Percentiles rank a stretch among this genome's conserved stretches.
phyloP scores from a whole-genome alignment of 2,329 filamentous ascomycete species.

The Aspergillus fijiensis region DNA sequence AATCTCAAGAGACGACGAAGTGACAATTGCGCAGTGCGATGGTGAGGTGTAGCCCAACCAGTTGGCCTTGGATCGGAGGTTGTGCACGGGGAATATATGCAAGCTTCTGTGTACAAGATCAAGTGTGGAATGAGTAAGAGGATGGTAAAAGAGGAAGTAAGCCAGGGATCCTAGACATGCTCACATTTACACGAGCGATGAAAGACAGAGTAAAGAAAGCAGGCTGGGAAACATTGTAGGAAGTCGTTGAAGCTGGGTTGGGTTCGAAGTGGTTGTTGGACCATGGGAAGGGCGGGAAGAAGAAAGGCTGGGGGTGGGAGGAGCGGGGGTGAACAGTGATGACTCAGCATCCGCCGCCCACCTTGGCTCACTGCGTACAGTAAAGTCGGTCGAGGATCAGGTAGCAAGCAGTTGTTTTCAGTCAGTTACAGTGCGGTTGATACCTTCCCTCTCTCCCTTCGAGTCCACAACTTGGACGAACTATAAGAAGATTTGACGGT shows the following conservation, averaged over 20 bases:
- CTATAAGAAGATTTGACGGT: background rate
- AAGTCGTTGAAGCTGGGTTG: conserved; percentile 3
- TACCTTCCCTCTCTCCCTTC: background rate
- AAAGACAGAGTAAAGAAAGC: conserved; percentile 8
- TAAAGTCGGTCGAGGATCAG: background rate
- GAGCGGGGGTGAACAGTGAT: conserved; percentile 24
- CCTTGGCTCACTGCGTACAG: background rate
- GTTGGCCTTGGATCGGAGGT: conserved; percentile 11
- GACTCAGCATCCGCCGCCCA: conserved; percentile 21
- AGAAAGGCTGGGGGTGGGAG: conserved; percentile 12
- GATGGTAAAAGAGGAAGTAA: conserved; percentile 13
- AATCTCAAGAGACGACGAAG: conserved; percentile 12
- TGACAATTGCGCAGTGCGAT: background rate
- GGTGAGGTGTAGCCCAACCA: conserved; percentile 3
- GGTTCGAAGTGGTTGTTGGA: conserved; percentile 5
- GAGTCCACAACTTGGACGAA: background rate
- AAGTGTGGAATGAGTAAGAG: conserved; percentile 15
- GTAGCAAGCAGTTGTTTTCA: conserved; percentile 19
- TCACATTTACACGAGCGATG: conserved; percentile 21
- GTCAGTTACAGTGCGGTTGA: background rate
- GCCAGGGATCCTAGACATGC: conserved; percentile 18
- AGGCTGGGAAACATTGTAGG: conserved; percentile 15
- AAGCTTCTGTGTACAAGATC: conserved; percentile 14
- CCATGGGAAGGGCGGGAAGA: conserved; percentile 8
- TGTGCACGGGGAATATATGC: conserved; percentile 8